phyloP scores from a whole-genome alignment of 2,329 filamentous ascomycete species.

The Penicillium sp. region DNA sequence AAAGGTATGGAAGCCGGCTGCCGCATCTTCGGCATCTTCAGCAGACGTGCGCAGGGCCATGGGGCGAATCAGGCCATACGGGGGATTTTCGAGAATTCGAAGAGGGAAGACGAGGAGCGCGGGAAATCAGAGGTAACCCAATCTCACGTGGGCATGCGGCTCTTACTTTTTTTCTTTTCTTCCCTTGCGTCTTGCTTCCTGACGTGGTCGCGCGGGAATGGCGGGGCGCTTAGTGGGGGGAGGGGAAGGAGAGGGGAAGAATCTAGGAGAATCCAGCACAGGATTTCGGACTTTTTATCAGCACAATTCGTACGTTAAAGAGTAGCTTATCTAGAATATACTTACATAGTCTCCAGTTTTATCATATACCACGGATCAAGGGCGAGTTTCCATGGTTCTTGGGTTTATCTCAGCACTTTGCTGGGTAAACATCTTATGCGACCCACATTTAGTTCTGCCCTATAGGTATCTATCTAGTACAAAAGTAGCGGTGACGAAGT shows the following conservation, averaged over 20 bases:
- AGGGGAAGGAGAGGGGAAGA: slow-evolving; percentile 3
- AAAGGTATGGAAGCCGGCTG: slow-evolving; percentile 52
- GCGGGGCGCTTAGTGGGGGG: slow-evolving; percentile 21
- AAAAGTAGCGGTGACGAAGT: not conserved
- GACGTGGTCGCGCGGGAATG: slow-evolving; percentile 28
- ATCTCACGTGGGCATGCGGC: slow-evolving; percentile 23
- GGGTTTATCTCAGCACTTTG: not conserved
- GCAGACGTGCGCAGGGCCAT: slow-evolving; percentile 47
- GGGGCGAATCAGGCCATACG: slow-evolving; percentile 21
- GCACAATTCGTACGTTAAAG: not conserved
- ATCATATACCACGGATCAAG: not conserved
- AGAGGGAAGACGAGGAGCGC: slow-evolving; percentile 2
- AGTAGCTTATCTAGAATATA: not conserved
- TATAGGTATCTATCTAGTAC: not conserved
- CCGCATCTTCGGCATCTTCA: slow-evolving; percentile 54
- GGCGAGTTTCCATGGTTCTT: slow-evolving; percentile 2
- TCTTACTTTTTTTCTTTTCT: slow-evolving; percentile 13
- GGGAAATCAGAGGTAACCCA: slow-evolving; percentile 1
- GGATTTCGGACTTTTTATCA: not conserved
- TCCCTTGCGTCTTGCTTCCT: slow-evolving; percentile 15
- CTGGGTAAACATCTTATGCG: not conserved
- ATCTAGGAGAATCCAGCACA: not conserved
- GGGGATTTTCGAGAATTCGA: not conserved
- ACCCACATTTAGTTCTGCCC: not conserved
- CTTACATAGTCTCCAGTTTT: not conserved